phyloP scores from a whole-genome alignment of 805 yeast species.

The Priceomyces medius region DNA sequence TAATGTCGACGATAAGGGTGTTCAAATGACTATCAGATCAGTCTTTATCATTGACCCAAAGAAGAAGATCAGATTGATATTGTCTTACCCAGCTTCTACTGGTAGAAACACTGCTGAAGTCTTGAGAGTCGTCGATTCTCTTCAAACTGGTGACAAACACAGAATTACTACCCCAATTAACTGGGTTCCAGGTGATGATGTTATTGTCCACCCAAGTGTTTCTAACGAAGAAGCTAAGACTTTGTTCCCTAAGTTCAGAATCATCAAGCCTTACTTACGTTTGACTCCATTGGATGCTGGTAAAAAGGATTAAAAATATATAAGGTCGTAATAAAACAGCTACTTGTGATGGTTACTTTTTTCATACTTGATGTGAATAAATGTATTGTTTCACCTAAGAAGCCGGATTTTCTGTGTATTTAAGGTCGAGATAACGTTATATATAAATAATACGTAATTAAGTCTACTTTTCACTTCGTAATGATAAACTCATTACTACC shows the following conservation, averaged over 20 bases:
- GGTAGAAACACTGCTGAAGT: slow-evolving; percentile 95
- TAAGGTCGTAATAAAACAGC: not conserved
- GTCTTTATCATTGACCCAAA: slow-evolving; percentile 88
- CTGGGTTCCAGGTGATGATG: slow-evolving; percentile 90
- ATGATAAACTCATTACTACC: too few species aligned
- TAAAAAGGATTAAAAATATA: slow-evolving; percentile 15
- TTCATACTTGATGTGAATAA: not conserved
- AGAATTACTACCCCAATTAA: slow-evolving; percentile 89
- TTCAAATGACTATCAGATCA: slow-evolving; percentile 86
- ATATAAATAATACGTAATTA: too few species aligned
- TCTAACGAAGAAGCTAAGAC: slow-evolving; percentile 61
- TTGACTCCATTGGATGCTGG: slow-evolving; percentile 45
- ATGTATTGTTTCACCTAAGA: too few species aligned
- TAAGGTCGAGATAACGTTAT: too few species aligned
- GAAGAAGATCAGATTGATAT: slow-evolving; percentile 81
- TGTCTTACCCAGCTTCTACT: slow-evolving; percentile 89
- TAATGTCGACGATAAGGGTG: slow-evolving; percentile 65
- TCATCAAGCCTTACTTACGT: slow-evolving; percentile 89
- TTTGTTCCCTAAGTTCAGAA: slow-evolving; percentile 82
- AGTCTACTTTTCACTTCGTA: too few species aligned
- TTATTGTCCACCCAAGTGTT: slow-evolving; percentile 85
- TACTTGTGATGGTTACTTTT: not conserved
- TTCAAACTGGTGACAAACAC: slow-evolving; percentile 79
- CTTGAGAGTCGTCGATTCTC: slow-evolving; percentile 83
- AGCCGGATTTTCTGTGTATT: too few species aligned